Percentiles rank a stretch among this genome's conserved stretches.
phyloP scores from a whole-genome alignment of 441 rosid species.

The Capsella rubella region DNA sequence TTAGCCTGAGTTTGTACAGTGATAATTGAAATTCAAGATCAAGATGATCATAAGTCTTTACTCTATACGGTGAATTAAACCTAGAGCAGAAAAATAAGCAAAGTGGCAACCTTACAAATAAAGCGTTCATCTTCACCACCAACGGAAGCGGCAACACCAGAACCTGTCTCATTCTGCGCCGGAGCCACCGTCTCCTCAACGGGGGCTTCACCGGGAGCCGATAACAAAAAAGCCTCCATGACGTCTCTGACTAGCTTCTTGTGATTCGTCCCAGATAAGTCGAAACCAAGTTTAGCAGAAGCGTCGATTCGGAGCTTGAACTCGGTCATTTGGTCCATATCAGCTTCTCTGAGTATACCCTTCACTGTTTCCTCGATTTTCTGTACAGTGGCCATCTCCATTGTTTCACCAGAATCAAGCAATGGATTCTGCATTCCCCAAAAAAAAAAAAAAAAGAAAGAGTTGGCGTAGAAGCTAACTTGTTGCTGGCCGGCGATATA shows the following conservation, averaged over 20 bases:
- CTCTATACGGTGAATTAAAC: slow-evolving; percentile 9
- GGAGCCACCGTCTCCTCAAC: slow-evolving; percentile 20
- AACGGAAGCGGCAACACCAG: slow-evolving; percentile 4
- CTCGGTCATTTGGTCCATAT: slow-evolving; percentile 76
- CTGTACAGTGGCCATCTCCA: slow-evolving; percentile 49
- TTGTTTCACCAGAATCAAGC: slow-evolving; percentile 27
- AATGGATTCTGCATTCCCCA: slow-evolving; percentile 11
- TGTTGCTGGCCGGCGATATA: not conserved
- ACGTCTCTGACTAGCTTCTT: slow-evolving; percentile 64
- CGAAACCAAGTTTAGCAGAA: slow-evolving; percentile 64
- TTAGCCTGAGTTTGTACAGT: not conserved
- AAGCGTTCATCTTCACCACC: slow-evolving; percentile 48
- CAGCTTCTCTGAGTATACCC: slow-evolving; percentile 57
- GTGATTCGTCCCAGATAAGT: slow-evolving; percentile 50
- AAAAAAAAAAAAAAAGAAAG: not conserved
- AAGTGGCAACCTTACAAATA: slow-evolving; percentile 64
- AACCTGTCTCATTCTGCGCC: slow-evolving; percentile 30
- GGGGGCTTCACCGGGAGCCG: slow-evolving; percentile 42
- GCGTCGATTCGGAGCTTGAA: slow-evolving; percentile 67
- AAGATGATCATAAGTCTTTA: not conserved
- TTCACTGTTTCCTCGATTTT: slow-evolving; percentile 65
- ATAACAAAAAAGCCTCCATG: slow-evolving; percentile 68
- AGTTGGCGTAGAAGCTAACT: not conserved
- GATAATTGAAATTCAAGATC: not conserved
- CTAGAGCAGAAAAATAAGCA: not conserved